Conservation (phyloP, 1,284 basidiomycete species). For the Leccinum pachyderme region DNA sequence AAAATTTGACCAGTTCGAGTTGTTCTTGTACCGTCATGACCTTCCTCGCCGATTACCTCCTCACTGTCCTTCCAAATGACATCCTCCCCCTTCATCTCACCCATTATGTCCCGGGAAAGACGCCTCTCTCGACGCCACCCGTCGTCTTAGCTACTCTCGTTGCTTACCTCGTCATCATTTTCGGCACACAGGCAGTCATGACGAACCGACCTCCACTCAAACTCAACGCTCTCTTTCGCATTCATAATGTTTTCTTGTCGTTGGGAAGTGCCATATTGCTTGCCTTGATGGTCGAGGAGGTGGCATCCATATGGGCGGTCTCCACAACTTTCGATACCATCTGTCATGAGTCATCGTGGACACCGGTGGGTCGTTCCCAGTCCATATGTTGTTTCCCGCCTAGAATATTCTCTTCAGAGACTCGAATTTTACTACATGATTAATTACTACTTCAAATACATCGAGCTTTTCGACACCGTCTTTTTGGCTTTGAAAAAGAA, state of each 20-base stretch:
- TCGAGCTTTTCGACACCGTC: slow-evolving; percentile 93
- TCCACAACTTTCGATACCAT: slow-evolving; percentile 76
- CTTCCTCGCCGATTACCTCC: slow-evolving; percentile 69
- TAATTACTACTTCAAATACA: slow-evolving; percentile 97
- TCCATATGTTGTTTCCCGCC: slow-evolving; percentile 1
- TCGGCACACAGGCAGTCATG: slow-evolving; percentile 86
- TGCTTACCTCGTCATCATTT: slow-evolving; percentile 87
- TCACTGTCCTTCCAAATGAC: slow-evolving; percentile 50
- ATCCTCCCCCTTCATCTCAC: slow-evolving; percentile 61
- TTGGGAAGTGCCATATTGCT: slow-evolving; percentile 81
- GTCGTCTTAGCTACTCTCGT: slow-evolving; percentile 70
- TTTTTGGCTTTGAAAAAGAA: slow-evolving; percentile 99
- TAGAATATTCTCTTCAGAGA: slow-evolving; percentile 44
- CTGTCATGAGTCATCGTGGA: slow-evolving; percentile 81
- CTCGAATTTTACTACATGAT: slow-evolving; percentile 95
- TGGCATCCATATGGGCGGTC: slow-evolving; percentile 73
- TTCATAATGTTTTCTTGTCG: slow-evolving; percentile 90
- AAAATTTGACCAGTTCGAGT: not conserved
- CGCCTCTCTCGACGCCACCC: slow-evolving; percentile 79
- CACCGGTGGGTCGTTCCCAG: slow-evolving; percentile 57
- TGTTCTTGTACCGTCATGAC: slow-evolving; percentile 48
- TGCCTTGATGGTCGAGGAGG: slow-evolving; percentile 87
- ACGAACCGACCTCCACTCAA: slow-evolving; percentile 71
- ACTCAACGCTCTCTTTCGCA: slow-evolving; percentile 86
- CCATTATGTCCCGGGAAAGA: slow-evolving; percentile 70